These are phyloP conservation scores for Torulaspora delbrueckii DNA, from an alignment of 805 yeast species.

Conservation along the genomic window DNA sequence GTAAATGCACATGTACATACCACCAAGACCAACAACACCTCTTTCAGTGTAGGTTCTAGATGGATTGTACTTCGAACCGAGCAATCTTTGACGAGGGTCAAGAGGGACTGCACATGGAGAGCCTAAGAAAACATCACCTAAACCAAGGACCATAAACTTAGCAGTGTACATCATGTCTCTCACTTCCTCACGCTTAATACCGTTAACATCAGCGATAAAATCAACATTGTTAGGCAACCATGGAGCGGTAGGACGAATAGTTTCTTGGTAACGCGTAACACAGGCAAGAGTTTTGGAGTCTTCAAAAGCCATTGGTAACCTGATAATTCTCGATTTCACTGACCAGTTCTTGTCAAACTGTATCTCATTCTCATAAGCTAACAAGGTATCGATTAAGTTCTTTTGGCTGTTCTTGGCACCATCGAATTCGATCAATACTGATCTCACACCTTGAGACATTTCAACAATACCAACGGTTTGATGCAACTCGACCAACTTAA, in stretches of 20 bases:
- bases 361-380: slow-evolving; percentile 72
- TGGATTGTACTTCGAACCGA: slow-evolving; percentile 94
- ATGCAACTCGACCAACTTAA: slow-evolving; percentile 60
- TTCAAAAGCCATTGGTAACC: slow-evolving; percentile 94
- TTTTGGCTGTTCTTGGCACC: slow-evolving; percentile 57
- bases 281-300: slow-evolving; percentile 85
- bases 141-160: slow-evolving; percentile 84
- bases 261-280: slow-evolving; percentile 85
- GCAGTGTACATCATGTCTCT: slow-evolving; percentile 84
- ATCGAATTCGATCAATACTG: slow-evolving; percentile 83
- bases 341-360: slow-evolving; percentile 75
- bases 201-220: slow-evolving; percentile 86
- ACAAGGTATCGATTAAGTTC: slow-evolving; percentile 55
- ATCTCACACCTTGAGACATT: slow-evolving; percentile 96
- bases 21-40: slow-evolving; percentile 97
- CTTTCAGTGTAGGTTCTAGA: slow-evolving; percentile 93
- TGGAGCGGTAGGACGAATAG: slow-evolving; percentile 89
- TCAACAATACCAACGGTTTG: slow-evolving; percentile 79
- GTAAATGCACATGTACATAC: slow-evolving; percentile 97
- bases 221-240: slow-evolving; percentile 98
- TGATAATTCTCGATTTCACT: slow-evolving; percentile 75
- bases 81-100: slow-evolving; percentile 89
- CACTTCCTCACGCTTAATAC: slow-evolving; percentile 68
- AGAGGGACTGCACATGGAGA: slow-evolving; percentile 98
- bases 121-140: slow-evolving; percentile 95